These are phyloP conservation scores for Collybiopsis luxurians DNA, from an alignment of 768 basidiomycete species.

Conservation along the genomic window DNA sequence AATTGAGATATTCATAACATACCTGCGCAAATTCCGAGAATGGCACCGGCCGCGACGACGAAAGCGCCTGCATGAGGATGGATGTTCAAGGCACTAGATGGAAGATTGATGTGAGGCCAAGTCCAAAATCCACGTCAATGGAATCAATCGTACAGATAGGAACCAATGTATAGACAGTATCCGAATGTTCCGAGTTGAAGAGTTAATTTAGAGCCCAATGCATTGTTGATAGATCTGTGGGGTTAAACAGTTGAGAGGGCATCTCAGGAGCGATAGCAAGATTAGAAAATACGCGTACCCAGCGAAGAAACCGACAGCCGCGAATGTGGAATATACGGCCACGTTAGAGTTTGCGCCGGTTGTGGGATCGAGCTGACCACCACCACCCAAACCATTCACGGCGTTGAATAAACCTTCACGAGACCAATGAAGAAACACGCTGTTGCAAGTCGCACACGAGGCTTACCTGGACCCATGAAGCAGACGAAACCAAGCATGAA, in stretches of 20 bases:
- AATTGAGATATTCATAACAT: too few species aligned
- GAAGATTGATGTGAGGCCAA: constrained; percentile 4
- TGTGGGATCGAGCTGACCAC: constrained; percentile 65
- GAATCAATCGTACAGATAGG: constrained; percentile 56
- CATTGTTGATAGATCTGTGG: constrained; percentile 72
- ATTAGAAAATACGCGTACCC: constrained; percentile 43
- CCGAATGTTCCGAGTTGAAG: constrained; percentile 73
- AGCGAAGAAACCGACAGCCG: constrained; percentile 61
- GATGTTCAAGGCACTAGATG: constrained; percentile 62
- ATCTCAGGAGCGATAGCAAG: background rate
- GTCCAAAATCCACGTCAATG: background rate
- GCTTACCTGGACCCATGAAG: constrained; percentile 57
- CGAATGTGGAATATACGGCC: constrained; percentile 65
- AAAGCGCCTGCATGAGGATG: constrained; percentile 60
- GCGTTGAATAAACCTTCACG: constrained; percentile 71
- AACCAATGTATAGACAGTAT: constrained; percentile 74
- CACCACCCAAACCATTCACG: constrained; percentile 75
- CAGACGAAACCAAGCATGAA: constrained; percentile 69
- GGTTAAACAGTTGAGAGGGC: background rate
- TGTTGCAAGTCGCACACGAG: background rate
- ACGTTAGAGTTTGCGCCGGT: constrained; percentile 70
- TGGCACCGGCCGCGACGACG: constrained; percentile 66
- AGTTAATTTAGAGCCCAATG: constrained; percentile 72
- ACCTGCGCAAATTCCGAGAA: constrained; percentile 66
- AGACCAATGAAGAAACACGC: constrained; percentile 13